Percentiles rank a stretch among this genome's conserved stretches.
These are phyloP conservation scores for Pulveroboletus sp. DNA, from an alignment of 768 basidiomycete species.

Conservation along the genomic window DNA sequence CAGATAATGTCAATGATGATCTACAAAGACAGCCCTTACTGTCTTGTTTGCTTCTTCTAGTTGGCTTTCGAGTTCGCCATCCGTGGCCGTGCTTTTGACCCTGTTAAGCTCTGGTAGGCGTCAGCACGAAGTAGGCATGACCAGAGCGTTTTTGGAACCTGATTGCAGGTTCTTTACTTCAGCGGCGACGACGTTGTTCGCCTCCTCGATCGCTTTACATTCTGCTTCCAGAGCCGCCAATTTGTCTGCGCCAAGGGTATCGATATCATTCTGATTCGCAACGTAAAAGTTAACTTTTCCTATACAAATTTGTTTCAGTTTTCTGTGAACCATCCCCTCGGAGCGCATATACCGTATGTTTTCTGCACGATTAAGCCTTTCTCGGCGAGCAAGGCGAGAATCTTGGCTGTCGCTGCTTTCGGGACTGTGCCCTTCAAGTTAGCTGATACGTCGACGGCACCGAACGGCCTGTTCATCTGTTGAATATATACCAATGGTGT, in stretches of 20 bases:
- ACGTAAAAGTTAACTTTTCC: conserved; percentile 88
- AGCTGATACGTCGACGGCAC: conserved; percentile 86
- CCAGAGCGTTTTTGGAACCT: conserved; percentile 14
- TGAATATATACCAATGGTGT: not conserved
- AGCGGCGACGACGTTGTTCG: conserved; percentile 46
- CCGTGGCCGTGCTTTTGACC: conserved; percentile 63
- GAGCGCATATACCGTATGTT: conserved; percentile 57
- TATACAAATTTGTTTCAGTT: conserved; percentile 22
- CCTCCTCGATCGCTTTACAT: conserved; percentile 51
- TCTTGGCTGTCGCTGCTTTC: conserved; percentile 81
- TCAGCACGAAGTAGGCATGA: conserved; percentile 5
- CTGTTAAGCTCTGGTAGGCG: conserved; percentile 53
- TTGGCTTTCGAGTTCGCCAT: conserved; percentile 55
- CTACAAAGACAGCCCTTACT: conserved; percentile 38
- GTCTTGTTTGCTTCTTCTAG: conserved; percentile 46
- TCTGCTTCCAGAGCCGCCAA: conserved; percentile 58
- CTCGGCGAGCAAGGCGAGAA: conserved; percentile 76
- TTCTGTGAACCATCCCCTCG: not conserved
- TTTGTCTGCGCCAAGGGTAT: conserved; percentile 57
- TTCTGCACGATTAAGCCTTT: conserved; percentile 81
- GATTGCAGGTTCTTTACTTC: conserved; percentile 45
- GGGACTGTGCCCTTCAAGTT: conserved; percentile 88
- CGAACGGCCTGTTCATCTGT: conserved; percentile 92
- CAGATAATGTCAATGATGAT: conserved; percentile 3
- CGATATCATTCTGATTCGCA: conserved; percentile 70